phyloP scores from a whole-genome alignment of 495 filamentous ascomycete species.

The Choiromyces venosus region DNA sequence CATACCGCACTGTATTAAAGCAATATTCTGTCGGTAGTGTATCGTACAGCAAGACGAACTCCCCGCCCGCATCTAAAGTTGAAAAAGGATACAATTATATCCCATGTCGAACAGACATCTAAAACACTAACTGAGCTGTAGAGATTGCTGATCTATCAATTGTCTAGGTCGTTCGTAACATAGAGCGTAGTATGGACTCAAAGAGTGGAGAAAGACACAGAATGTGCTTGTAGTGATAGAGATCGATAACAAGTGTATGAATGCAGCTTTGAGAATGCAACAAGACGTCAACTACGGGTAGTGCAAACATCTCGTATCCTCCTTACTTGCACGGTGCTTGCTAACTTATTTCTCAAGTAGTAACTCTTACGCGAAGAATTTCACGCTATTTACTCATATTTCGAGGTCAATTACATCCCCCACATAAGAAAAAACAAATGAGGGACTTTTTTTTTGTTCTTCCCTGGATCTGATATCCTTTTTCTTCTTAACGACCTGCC shows the following conservation, averaged over 20 bases:
- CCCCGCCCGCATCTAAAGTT: background rate
- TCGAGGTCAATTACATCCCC: background rate
- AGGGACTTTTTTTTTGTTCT: background rate
- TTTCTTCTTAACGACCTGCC: background rate
- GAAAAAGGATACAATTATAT: background rate
- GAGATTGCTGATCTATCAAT: background rate
- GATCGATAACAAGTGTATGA: background rate
- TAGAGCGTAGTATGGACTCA: background rate
- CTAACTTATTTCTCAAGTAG: background rate
- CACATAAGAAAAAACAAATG: background rate
- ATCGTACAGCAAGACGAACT: background rate
- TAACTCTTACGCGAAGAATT: background rate
- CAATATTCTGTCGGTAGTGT: background rate
- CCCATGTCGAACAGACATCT: background rate
- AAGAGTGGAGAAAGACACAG: background rate
- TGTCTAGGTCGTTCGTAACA: background rate
- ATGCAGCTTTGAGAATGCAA: background rate
- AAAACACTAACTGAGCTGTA: background rate
- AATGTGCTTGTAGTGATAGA: background rate
- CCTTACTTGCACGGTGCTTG: background rate
- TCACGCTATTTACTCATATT: background rate
- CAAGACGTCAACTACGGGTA: background rate
- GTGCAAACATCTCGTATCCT: background rate
- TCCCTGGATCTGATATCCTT: background rate
- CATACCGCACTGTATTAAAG: background rate